Conservation (phyloP, 805 yeast genomes). For the Pichia gijzeniarum region DNA sequence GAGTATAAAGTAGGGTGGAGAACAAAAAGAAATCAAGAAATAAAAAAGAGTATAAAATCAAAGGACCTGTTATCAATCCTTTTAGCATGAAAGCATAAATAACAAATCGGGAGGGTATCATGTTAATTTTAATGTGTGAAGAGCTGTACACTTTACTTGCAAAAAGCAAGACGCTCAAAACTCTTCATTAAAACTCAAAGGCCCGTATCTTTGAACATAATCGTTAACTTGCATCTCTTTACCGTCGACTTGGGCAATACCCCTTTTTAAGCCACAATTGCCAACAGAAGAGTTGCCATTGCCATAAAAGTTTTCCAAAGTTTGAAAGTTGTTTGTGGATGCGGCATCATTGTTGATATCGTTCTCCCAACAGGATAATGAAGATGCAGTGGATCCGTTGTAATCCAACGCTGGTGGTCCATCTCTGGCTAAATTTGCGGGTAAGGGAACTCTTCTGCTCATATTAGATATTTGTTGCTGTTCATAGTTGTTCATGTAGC, state of each 20-base stretch:
- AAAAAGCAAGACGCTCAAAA: constrained; percentile 30
- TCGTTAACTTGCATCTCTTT: constrained; percentile 16
- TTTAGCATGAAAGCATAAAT: too few relatives aligned
- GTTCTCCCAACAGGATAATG: constrained; percentile 39
- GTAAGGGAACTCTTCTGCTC: constrained; percentile 31
- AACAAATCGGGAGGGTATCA: too few relatives aligned
- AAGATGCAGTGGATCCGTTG: constrained; percentile 40
- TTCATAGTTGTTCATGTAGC: constrained; percentile 12
- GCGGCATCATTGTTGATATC: constrained; percentile 14
- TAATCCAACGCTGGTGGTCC: constrained; percentile 41
- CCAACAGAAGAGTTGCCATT: neutral
- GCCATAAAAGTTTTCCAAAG: neutral
- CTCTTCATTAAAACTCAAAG: constrained; percentile 42
- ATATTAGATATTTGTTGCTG: constrained; percentile 8
- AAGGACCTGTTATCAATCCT: too few relatives aligned
- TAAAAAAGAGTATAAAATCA: neutral
- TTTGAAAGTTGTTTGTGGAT: constrained; percentile 1
- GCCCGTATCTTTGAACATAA: constrained; percentile 37
- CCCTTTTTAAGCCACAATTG: constrained; percentile 3
- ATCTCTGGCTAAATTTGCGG: constrained; percentile 24
- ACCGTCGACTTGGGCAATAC: neutral
- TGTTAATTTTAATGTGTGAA: too few relatives aligned
- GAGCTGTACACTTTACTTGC: too few relatives aligned
- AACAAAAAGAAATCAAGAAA: neutral
- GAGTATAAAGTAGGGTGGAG: too few relatives aligned